Base-by-base conservation (phyloP, 192 early-diverging fungal species). In the Globomyces pollinis-pini region DNA sequence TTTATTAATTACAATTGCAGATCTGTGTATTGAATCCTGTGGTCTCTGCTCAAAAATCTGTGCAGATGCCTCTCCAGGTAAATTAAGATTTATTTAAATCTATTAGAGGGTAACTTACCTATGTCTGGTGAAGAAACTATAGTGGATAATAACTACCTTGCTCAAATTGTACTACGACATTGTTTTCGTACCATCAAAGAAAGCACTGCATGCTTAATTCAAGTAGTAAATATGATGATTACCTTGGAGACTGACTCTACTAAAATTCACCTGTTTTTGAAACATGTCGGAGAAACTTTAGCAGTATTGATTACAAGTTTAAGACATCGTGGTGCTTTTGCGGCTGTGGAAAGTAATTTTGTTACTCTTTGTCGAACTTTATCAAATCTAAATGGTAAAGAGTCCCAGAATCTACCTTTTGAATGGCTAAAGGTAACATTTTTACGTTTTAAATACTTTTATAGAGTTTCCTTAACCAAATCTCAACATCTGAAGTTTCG, bases 151-250 rank as follows among this genome's bases (percentile, higher is more conserved):
- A 73, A 71, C 16, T 70, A 55, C 18, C 68, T 69, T 33, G 75
- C 52, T 39, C 61, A 70, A 54, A 42, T 91, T 3, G 88, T 94
- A 49, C 60, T 96, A 45, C 89, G 89, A 57, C 87, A 86, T 56
- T 94, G 91, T 70, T 97, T 93, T 87, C 77, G 93, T 51, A 87
- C 90, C 13, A 84, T 97, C 44, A 94, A 93, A 63, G 89, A 91
- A 61, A 86, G 89, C 18, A 84, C 86, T 11, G 60, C 54, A 15
- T 51, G 64, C n/a, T 50, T 83, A 13, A 72, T 76, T 39, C 69
- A 72, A 2, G 64, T 86, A 9, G 49, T 86, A 2, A 68, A 68
- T 16, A 43, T 66, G 49, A 60, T 71, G 20, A 77, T 79, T 18
- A 35, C 43, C 39, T 6, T 34, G 62, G 56, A 38, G 2, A 23